Evolutionary conservation across 495 filamentous ascomycete genomes (phyloP).

Genomic region (Penicillium coffeae): DNA sequence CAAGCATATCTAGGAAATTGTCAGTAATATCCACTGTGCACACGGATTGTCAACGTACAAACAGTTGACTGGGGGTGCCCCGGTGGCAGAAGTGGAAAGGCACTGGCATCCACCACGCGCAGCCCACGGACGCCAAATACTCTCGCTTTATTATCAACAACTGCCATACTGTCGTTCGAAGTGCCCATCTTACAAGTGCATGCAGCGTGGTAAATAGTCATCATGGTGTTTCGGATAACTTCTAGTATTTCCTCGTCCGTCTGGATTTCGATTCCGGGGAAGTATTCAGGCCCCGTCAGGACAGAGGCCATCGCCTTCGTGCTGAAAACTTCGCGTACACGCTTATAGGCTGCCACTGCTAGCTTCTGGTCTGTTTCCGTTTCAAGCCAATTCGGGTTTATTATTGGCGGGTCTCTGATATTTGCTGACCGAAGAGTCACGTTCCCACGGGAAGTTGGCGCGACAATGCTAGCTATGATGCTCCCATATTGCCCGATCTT

Average conservation of each 20-base stretch:
- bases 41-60: constrained; percentile 31
- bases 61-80: constrained; percentile 53
- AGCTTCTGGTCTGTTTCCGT: constrained; percentile 51
- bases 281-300: constrained; percentile 44
- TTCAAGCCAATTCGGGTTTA: constrained; percentile 55
- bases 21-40: not conserved
- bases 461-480: constrained; percentile 37
- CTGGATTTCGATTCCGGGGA: constrained; percentile 44
- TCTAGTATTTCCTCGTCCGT: constrained; percentile 51
- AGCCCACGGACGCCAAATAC: constrained; percentile 50
- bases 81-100: constrained; percentile 54
- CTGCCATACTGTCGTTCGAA: constrained; percentile 43
- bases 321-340: constrained; percentile 38
- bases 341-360: constrained; percentile 48
- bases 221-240: constrained; percentile 35
- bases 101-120: constrained; percentile 57
- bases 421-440: constrained; percentile 45
- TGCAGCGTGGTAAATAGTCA: constrained; percentile 52
- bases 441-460: constrained; percentile 50
- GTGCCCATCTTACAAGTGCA: constrained; percentile 52
- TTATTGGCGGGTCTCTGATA: constrained; percentile 44
- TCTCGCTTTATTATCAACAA: constrained; percentile 48
- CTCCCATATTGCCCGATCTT: constrained; percentile 45
- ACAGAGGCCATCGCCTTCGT: constrained; percentile 33
- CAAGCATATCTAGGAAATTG: constrained; percentile 43